Base-by-base conservation (phyloP, 768 basidiomycete species). In the Lentinula guzmanii region DNA sequence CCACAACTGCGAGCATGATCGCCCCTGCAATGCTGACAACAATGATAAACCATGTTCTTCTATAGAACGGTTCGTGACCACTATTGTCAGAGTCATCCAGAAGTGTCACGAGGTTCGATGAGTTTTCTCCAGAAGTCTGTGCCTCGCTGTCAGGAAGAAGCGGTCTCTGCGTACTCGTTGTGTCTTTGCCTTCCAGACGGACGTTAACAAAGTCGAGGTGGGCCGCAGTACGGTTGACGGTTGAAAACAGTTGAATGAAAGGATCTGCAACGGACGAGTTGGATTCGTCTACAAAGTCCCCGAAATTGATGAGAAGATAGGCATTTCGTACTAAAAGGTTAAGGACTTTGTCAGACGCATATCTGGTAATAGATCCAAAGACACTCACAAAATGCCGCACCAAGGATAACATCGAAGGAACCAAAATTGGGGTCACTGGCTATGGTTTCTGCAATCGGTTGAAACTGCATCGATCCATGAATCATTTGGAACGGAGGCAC, bases 221-320 rank as follows among this genome's bases (percentile, higher is more conserved):
- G 15, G 68, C 68, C 15, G 18, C 10, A 5, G 61, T 35, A 11
- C 52, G n/a, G 53, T 66, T 50, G 8, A 63, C 63, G n/a, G 62
- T 58, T 1, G 68, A 56, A 50, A 68, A 63, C 31, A 70, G 62
- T 48, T 70, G 69, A 24, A 68, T 65, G 60, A 51, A 70, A 1
- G 69, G 67, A 24, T 64, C 64, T 9, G 59, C 60, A 7, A 63
- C 53, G 46, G 61, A 62, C 21, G 59, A 61, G 64, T 67, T 62
- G 8, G 61, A 50, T 4, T 48, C 62, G 37, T 56, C 64, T 24
- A 70, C 62, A 58, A 70, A 70, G 57, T 70, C 66, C 28, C 69
- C 69, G 45, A 63, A 67, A 61, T 69, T 64, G 35, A 70, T 61
- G 15, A 67, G 59, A 1, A 61, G 66, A 60, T 70, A 70, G 24